Evolutionary conservation across 495 filamentous ascomycete species (phyloP), one percentile per base, ranked within the genome.

Genomic region (Penicillium taxi): DNA sequence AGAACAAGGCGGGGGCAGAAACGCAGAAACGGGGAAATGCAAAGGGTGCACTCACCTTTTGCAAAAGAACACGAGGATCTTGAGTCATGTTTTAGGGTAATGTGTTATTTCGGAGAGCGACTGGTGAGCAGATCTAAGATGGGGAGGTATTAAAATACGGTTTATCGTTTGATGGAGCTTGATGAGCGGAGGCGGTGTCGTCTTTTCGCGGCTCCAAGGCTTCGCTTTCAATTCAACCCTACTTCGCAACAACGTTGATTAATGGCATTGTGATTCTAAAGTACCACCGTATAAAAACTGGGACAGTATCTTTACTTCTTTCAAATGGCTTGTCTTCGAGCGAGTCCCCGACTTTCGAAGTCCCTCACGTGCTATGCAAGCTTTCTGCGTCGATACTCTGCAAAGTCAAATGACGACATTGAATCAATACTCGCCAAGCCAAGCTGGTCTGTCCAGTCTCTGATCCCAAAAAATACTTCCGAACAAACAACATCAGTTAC

Each of bases 371-470:
- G 25, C 37, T 39, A 37, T 28, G 19, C 40, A 24, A 18, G 17
- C 6, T 20, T 28, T 12, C 30, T 32, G 26, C 54, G 56, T 25
- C 35, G 34, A 16, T 60, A 39, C 29, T 64, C 63, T 15, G 56
- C 53, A 6, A 15, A 50, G 7, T 43, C 50, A 12, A 26, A 28
- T 6, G 52, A 74, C 34, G 50, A 75, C 32, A 64, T 82, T 28
- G 58, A 68, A 22, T 52, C 56, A 2, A 68, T 90, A 25, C 73
- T 96, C 27, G 72, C 76, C 9, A 68, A 71, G 25, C 86, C 87
- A 9, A 79, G 72, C 44, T 96, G 89, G 89, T 95, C 90, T 23
- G 83, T 95, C 41, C 70, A 74, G 16, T 79, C 82, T 5, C 75
- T 95, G 9, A 75, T 94, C 4, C 75, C 81, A 1, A 52, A 73